phyloP scores from a whole-genome alignment of 805 yeast genomes.

The Pichia thaimueangensis region DNA sequence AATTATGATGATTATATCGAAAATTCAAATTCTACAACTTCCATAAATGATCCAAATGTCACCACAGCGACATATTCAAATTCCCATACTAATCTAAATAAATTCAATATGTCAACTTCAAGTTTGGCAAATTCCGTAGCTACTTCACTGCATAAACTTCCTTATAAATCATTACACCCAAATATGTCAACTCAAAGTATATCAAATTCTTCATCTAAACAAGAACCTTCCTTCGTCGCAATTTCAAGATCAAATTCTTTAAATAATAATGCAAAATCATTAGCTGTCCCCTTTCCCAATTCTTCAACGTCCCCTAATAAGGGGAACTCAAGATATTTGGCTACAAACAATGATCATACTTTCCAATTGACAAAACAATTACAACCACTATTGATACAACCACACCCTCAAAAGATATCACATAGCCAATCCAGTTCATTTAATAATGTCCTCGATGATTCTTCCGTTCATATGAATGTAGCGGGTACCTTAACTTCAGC shows the following conservation, averaged over 20 bases:
- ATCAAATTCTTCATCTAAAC: too few species aligned
- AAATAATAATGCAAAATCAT: neutral
- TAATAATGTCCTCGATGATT: neutral
- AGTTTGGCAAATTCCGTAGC: constrained; percentile 1
- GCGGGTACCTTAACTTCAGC: neutral
- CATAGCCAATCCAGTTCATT: constrained; percentile 6
- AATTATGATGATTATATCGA: too few species aligned
- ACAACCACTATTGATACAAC: neutral
- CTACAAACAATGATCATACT: constrained; percentile 10
- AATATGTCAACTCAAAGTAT: neutral
- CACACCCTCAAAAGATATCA: neutral
- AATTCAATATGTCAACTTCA: constrained; percentile 1
- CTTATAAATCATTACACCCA: constrained; percentile 1
- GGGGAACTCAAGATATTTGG: constrained; percentile 2
- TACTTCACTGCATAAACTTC: neutral
- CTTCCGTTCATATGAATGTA: too few species aligned
- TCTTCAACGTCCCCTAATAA: constrained; percentile 6
- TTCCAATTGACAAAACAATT: neutral
- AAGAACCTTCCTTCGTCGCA: too few species aligned
- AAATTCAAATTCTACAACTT: too few species aligned
- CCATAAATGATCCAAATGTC: too few species aligned
- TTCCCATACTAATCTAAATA: neutral
- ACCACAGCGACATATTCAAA: neutral
- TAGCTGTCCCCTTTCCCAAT: neutral
- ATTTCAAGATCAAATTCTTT: constrained; percentile 1